Conservation (phyloP, 164 flowering plant species). For the Magnolia sinica region DNA sequence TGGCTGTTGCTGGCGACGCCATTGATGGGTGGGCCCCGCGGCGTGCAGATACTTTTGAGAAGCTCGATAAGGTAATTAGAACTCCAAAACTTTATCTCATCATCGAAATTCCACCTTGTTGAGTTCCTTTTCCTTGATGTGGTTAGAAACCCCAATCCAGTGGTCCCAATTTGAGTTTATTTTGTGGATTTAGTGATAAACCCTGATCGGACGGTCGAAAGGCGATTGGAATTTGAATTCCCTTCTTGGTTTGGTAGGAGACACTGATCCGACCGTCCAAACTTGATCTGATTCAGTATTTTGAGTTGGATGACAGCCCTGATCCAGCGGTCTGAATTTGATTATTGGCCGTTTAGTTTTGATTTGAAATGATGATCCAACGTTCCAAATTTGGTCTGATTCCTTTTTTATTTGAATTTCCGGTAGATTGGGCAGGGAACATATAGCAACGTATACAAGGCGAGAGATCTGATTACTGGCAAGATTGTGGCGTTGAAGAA, state of each 20-base stretch:
- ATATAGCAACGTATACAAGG: constrained; percentile 95
- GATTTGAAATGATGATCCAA: not conserved
- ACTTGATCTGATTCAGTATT: not conserved
- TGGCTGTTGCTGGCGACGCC: constrained; percentile 70
- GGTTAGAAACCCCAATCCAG: no score
- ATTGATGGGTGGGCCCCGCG: constrained; percentile 76
- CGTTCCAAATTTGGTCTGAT: not conserved
- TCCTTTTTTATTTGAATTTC: not conserved
- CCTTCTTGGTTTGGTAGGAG: not conserved
- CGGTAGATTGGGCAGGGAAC: constrained; percentile 91
- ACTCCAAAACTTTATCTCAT: not conserved
- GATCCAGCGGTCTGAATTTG: not conserved
- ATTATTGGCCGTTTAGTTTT: not conserved
- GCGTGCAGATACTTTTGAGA: constrained; percentile 74
- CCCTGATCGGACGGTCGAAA: no score
- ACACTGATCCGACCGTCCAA: not conserved
- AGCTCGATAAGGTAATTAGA: constrained; percentile 65
- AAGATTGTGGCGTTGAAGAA: constrained; percentile 92
- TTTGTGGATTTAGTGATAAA: not conserved
- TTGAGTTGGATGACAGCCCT: not conserved
- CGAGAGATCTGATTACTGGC: constrained; percentile 72
- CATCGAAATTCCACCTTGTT: not conserved
- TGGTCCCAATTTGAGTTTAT: not conserved
- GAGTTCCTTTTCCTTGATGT: not conserved
- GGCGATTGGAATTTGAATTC: no score